Evolutionary conservation across 2,329 filamentous ascomycete genomes (phyloP).

Genomic region (Boeremia lycopersici): DNA sequence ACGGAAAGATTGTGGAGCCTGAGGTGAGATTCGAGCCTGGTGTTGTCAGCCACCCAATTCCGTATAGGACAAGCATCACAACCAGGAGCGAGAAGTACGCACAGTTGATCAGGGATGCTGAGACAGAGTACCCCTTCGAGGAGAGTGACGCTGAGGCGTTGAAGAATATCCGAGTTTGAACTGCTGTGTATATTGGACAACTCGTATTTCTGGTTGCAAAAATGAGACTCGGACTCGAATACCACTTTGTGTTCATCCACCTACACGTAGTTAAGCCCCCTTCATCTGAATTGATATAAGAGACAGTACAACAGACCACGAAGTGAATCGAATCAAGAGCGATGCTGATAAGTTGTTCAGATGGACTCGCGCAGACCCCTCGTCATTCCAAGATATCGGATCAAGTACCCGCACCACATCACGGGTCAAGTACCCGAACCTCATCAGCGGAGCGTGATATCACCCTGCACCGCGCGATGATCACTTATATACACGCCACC

Average conservation of each 20-base stretch:
- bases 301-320: no score
- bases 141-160: conserved; percentile 46
- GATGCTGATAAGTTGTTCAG: no score
- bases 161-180: conserved; percentile 13
- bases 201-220: not conserved
- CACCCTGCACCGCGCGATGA: conserved; percentile 68
- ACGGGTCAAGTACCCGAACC: not conserved
- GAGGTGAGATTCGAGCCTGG: conserved; percentile 46
- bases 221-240: no score
- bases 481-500: conserved; percentile 67
- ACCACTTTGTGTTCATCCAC: no score
- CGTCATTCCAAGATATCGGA: no score
- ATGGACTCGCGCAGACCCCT: no score
- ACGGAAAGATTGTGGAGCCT: conserved; percentile 48
- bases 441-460: conserved; percentile 38
- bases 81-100: conserved; percentile 44
- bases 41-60: conserved; percentile 48
- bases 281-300: no score
- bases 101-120: conserved; percentile 41
- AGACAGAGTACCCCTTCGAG: conserved; percentile 48
- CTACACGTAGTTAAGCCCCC: no score
- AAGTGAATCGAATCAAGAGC: no score
- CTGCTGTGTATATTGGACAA: not conserved
- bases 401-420: no score
- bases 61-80: conserved; percentile 43